Conservation (phyloP, 192 early-diverging fungal species). For the Bifiguratus adelaidae region DNA sequence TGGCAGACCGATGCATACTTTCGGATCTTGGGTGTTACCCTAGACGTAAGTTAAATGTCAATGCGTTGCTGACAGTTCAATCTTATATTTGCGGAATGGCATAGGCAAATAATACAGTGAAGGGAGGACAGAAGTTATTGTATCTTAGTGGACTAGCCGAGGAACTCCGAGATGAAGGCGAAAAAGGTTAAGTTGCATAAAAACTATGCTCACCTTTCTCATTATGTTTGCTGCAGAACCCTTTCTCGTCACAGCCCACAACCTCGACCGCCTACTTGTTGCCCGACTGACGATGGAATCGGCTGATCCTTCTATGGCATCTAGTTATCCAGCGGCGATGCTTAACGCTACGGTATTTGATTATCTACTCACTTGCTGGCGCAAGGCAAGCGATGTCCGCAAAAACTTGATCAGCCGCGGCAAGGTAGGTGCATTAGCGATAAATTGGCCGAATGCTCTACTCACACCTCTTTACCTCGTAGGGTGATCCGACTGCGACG, state of each 20-base stretch:
- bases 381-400: conserved; percentile 30
- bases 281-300: conserved; percentile 55
- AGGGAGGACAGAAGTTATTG: conserved; percentile 12
- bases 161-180: conserved; percentile 23
- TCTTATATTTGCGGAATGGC: not conserved
- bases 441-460: conserved; percentile 2
- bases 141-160: conserved; percentile 16
- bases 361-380: conserved; percentile 60
- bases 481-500: conserved; percentile 39
- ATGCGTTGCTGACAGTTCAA: not conserved
- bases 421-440: conserved; percentile 19
- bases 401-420: conserved; percentile 35
- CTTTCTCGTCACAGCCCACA: conserved; percentile 23
- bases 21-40: conserved; percentile 64
- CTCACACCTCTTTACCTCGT: conserved; percentile 15
- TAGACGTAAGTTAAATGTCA: conserved; percentile 42
- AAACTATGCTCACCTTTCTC: not conserved
- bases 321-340: conserved; percentile 20
- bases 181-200: conserved; percentile 5
- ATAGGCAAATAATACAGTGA: conserved; percentile 8
- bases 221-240: not conserved
- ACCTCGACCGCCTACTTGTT: conserved; percentile 58
- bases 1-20: conserved; percentile 84
- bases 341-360: conserved; percentile 32
- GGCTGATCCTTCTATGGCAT: conserved; percentile 13